A percentile compares a stretch with the other conserved stretches of the same genome.
phyloP scores from a whole-genome alignment of 306 rosid genomes.

The Pyrus betulifolia region DNA sequence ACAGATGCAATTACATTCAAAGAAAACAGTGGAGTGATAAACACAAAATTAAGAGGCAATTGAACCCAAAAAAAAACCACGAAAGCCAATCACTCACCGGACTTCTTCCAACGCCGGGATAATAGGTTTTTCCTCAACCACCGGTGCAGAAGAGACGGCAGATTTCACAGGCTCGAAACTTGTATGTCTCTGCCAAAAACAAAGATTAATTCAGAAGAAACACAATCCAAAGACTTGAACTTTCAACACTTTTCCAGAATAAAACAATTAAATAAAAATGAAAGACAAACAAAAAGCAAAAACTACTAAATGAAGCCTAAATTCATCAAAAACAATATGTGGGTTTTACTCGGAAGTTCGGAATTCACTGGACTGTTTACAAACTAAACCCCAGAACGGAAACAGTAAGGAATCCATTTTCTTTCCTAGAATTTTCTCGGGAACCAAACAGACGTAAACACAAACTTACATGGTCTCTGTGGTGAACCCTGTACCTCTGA shows the following conservation, averaged over 20 bases:
- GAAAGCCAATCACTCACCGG: constrained; percentile 30
- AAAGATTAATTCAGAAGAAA: not conserved
- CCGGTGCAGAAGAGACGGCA: constrained; percentile 24
- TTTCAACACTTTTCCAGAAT: not conserved
- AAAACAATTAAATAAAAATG: not conserved
- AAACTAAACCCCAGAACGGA: not conserved
- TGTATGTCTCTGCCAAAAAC: constrained; percentile 32
- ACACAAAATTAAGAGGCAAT: not conserved
- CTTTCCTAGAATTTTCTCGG: not conserved
- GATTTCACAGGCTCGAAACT: constrained; percentile 32
- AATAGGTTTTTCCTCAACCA: constrained; percentile 20
- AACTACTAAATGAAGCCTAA: not conserved
- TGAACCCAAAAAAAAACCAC: not conserved
- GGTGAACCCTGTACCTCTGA: constrained; percentile 35
- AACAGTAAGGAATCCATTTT: not conserved
- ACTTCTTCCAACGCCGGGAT: constrained; percentile 21
- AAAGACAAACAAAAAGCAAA: not conserved
- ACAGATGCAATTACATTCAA: not conserved
- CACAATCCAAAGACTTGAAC: not conserved
- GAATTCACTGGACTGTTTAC: not conserved
- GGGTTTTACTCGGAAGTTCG: not conserved
- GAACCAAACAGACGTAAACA: not conserved
- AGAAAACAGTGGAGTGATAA: not conserved
- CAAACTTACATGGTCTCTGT: constrained; percentile 29
- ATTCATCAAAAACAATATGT: not conserved